phyloP scores from a whole-genome alignment of 805 yeast genomes.

The Brettanomyces naardenensis region DNA sequence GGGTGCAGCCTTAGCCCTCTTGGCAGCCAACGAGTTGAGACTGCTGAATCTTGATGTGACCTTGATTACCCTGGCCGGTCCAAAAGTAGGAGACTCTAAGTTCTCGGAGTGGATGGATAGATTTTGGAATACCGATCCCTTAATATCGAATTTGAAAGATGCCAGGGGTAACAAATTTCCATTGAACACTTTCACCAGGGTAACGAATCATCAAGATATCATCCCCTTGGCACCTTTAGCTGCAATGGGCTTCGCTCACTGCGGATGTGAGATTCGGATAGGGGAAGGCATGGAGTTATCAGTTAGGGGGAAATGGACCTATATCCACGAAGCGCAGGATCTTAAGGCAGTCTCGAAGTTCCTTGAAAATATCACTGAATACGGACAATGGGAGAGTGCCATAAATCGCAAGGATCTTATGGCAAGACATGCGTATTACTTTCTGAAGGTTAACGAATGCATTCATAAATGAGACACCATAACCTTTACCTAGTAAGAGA shows the following conservation, averaged over 20 bases:
- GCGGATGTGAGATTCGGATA: conserved; percentile 1
- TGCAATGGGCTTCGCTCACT: conserved; percentile 1
- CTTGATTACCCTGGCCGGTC: conserved; percentile 55
- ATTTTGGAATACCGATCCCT: conserved; percentile 31
- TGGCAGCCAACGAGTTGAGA: conserved; percentile 56
- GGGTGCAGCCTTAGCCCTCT: conserved; percentile 54
- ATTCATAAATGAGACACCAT: too few relatives aligned
- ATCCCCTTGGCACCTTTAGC: conserved; percentile 3
- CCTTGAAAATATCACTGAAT: not conserved
- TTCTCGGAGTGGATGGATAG: conserved; percentile 46
- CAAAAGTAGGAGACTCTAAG: conserved; percentile 50
- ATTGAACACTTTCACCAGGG: conserved; percentile 1
- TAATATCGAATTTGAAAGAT: not conserved
- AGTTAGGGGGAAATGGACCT: not conserved
- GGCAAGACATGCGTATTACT: not conserved
- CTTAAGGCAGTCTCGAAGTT: not conserved
- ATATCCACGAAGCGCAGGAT: not conserved
- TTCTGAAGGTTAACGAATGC: conserved; percentile 2
- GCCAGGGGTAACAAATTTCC: not conserved
- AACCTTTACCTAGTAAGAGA: too few relatives aligned
- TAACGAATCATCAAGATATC: conserved; percentile 1
- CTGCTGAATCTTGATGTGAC: conserved; percentile 45
- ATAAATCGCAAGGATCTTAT: not conserved
- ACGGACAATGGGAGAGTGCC: not conserved
- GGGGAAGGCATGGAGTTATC: not conserved